phyloP scores from a whole-genome alignment of 2,329 filamentous ascomycete genomes.

The Hirsutella rhossiliensis region DNA sequence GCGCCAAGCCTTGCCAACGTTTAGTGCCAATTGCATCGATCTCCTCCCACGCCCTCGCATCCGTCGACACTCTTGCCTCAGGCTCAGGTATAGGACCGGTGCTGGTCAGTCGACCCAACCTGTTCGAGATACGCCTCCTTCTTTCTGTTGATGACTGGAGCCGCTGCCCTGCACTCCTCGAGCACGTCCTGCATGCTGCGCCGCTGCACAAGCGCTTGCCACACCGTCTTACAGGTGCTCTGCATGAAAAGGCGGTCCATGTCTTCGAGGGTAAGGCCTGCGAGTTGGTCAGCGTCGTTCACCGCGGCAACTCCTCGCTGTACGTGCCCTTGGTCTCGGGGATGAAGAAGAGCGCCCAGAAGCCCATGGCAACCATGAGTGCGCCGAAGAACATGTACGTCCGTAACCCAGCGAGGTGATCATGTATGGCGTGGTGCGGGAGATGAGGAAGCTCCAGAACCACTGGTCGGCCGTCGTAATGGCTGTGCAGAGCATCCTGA shows the following conservation, averaged over 20 bases:
- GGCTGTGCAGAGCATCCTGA: constrained; percentile 22
- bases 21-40: background rate
- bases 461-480: constrained; percentile 23
- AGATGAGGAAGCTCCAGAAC: constrained; percentile 27
- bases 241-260: constrained; percentile 26
- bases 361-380: constrained; percentile 28
- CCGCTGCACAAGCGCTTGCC: constrained; percentile 6
- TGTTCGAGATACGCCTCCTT: background rate
- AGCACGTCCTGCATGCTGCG: background rate
- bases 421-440: constrained; percentile 27
- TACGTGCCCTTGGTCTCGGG: constrained; percentile 36
- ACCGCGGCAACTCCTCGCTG: no score
- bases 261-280: constrained; percentile 31
- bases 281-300: background rate
- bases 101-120: background rate
- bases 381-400: constrained; percentile 41
- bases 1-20: no score
- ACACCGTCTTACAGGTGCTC: constrained; percentile 19
- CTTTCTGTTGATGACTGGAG: background rate
- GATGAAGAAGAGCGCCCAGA: constrained; percentile 36
- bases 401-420: constrained; percentile 28
- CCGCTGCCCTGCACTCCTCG: background rate
- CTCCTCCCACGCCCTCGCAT: background rate
- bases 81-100: background rate
- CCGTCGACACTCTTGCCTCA: background rate